Conservation (phyloP, 192 early-diverging fungal genomes). For the Jimgerdemannia flammicorona region DNA sequence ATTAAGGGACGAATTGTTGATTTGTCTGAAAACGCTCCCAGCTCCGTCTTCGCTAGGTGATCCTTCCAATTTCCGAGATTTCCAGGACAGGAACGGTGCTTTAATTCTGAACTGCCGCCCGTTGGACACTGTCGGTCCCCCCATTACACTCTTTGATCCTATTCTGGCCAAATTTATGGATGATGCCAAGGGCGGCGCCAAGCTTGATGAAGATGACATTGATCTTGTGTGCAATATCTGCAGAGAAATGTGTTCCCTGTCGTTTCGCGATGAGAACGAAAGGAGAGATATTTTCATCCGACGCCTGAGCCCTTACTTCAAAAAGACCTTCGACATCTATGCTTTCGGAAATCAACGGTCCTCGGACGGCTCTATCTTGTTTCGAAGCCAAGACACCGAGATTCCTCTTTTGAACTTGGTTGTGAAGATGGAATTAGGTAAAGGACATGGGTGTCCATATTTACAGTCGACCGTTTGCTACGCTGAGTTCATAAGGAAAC, state of each 20-base stretch:
- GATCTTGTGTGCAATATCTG: too few relatives aligned
- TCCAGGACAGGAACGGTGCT: too few relatives aligned
- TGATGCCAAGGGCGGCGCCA: neutral
- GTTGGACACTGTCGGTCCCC: neutral
- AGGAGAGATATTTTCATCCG: neutral
- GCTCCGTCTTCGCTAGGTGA: too few relatives aligned
- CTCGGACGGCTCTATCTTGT: too few relatives aligned
- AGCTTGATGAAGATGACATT: neutral
- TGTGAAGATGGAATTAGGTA: neutral
- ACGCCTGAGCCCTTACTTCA: too few relatives aligned
- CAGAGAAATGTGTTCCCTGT: constrained; percentile 4
- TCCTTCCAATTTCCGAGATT: too few relatives aligned
- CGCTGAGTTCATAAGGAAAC: neutral
- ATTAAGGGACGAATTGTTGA: too few relatives aligned
- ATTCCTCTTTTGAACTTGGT: neutral
- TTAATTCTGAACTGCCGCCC: neutral
- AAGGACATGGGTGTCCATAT: neutral
- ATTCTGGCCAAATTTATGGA: neutral
- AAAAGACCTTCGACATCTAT: neutral
- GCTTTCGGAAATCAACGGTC: neutral
- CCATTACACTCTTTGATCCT: neutral
- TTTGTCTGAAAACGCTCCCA: too few relatives aligned
- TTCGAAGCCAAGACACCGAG: neutral
- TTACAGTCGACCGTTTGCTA: neutral
- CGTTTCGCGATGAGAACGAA: neutral